Percentiles rank a stretch among this genome's conserved stretches.
Evolutionary conservation across 371 early-diverging fungal species (phyloP).

Genomic region (Mucor velutinosus): DNA sequence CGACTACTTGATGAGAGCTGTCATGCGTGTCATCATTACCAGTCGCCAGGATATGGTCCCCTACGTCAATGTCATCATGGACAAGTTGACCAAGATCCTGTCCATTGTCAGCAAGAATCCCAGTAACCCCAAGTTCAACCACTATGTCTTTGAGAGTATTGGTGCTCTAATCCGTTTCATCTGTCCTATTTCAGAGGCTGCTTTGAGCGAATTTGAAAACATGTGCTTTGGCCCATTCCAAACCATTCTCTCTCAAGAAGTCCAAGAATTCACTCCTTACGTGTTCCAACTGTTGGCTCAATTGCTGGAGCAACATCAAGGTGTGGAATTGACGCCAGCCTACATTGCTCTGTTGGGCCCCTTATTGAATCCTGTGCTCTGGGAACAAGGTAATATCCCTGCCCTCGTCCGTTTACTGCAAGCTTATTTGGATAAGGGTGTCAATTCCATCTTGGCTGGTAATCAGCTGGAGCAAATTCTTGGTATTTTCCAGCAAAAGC

Average conservation of each 20-base stretch:
- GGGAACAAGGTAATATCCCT: constrained; percentile 95
- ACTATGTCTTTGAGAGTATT: constrained; percentile 93
- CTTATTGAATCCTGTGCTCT: constrained; percentile 82
- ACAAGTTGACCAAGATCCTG: constrained; percentile 74
- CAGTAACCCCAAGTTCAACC: constrained; percentile 96
- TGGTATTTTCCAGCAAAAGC: constrained; percentile 90
- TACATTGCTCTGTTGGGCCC: constrained; percentile 77
- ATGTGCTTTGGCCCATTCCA: constrained; percentile 81
- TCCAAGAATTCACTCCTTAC: constrained; percentile 92
- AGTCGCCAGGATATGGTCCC: constrained; percentile 72
- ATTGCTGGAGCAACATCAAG: constrained; percentile 77
- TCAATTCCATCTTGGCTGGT: constrained; percentile 60
- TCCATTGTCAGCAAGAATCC: constrained; percentile 92
- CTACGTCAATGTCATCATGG: constrained; percentile 71
- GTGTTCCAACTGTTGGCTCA: constrained; percentile 94
- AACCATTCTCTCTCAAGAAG: constrained; percentile 89
- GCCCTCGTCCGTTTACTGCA: constrained; percentile 88
- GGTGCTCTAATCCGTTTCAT: constrained; percentile 83
- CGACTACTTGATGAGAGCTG: constrained; percentile 90
- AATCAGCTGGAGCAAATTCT: constrained; percentile 82
- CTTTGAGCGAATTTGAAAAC: constrained; percentile 81
- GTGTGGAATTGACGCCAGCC: constrained; percentile 64
- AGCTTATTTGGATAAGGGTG: constrained; percentile 79
- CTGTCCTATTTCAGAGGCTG: constrained; percentile 61
- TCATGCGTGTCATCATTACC: constrained; percentile 82